These are phyloP conservation scores for Lachnellula arida DNA, from an alignment of 2,329 filamentous ascomycete genomes.

Conservation along the genomic window DNA sequence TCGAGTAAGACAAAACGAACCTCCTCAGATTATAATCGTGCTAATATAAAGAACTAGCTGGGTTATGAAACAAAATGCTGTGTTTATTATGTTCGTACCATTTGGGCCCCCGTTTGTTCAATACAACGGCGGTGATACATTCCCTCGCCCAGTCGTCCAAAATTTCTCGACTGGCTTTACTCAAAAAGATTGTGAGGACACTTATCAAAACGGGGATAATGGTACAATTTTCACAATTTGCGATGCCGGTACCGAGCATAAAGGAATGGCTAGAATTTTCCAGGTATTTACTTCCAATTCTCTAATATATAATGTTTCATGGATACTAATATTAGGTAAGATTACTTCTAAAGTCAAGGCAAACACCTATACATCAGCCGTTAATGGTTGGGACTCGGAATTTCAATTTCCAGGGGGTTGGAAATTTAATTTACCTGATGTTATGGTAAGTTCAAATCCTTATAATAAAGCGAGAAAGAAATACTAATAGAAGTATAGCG, in stretches of 20 bases:
- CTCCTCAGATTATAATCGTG: too few species aligned
- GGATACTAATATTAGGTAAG: not conserved
- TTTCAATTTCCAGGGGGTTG: not conserved
- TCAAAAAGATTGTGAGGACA: not conserved
- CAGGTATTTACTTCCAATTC: not conserved
- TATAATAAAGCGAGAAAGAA: not conserved
- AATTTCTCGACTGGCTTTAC: not conserved
- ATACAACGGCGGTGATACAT: not conserved
- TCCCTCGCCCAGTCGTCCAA: not conserved
- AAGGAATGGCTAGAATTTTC: not conserved
- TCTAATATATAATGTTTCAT: not conserved
- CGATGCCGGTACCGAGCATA: not conserved
- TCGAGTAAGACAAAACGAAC: not conserved
- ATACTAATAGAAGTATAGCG: not conserved
- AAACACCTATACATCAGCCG: not conserved
- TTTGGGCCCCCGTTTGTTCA: not conserved
- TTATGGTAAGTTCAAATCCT: not conserved
- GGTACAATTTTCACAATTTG: not conserved
- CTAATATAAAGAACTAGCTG: not conserved
- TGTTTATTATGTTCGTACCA: not conserved
- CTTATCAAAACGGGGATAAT: not conserved
- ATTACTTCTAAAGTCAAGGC: not conserved
- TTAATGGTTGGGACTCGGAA: not conserved
- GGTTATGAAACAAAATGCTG: not conserved
- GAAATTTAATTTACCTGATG: not conserved